Evolutionary conservation across 2,329 filamentous ascomycete species (phyloP), one percentile per base, ranked within the genome.

Genomic region (Penicillium sp.): DNA sequence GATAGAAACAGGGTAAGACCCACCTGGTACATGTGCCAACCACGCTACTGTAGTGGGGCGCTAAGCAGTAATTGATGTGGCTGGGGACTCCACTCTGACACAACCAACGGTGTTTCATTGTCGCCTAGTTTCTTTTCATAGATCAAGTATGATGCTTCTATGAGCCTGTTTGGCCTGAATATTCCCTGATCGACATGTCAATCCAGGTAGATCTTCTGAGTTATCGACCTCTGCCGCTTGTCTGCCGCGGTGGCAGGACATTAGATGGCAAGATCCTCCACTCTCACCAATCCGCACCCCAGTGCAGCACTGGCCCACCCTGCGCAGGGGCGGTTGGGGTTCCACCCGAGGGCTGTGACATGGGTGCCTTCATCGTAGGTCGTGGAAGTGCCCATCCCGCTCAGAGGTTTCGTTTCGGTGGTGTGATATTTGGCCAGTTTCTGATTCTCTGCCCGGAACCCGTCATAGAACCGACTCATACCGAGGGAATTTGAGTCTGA

Each of bases 251-350:
- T 53, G 41, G 53, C 45, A 54, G 53, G 51, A 42, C 46, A 56
- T 47, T 66, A 69, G 44, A 71, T 64, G 0, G 85, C 84, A 21
- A 90, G 68, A 65, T 90, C 86, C 76, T 88, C 83, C 18, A 90
- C 76, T 56, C 84, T 80, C 41, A 90, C 76, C 55, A 90, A 68
- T 0, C 88, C 88, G 27, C 85, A 88, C 0, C 80, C 87, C 79
- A 88, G 80, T 0, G 83, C 85, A 3, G 81, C 82, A 9, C 85
- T 85, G 3, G 84, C 85, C 86, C 87, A 88, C 60, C 81, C 86
- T 11, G 85, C 84, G 62, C 80, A 86, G n/a, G 78, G 75, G 34
- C 78, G 68, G 62, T 89, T 89, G 1, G 86, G 85, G 64, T 89
- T 89, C 87, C 87, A 90, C 39, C 81, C 79, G 22, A 88, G 74